Conservation (phyloP, 164 flowering plant genomes). For the Echeveria elegans region DNA sequence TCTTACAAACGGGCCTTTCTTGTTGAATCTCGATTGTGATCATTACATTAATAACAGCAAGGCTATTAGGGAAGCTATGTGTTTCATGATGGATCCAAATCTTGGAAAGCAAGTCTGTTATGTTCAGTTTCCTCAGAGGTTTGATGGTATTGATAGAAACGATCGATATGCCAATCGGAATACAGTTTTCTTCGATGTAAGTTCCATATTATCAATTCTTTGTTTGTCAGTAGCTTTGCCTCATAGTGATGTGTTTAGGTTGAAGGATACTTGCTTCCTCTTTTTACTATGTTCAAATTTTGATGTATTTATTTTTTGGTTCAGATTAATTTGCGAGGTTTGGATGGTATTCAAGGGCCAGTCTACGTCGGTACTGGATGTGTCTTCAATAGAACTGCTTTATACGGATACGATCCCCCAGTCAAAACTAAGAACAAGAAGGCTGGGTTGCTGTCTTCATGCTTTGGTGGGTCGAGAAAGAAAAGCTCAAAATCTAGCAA, state of each 20-base stretch:
- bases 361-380: slow-evolving; percentile 98
- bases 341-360: slow-evolving; percentile 98
- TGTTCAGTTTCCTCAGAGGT: slow-evolving; percentile 97
- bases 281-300: not conserved
- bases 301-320: slow-evolving; percentile 5
- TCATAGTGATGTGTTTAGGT: not conserved
- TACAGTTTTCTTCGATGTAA: slow-evolving; percentile 93
- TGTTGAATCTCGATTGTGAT: slow-evolving; percentile 97
- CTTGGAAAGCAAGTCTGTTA: slow-evolving; percentile 88
- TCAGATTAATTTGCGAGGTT: slow-evolving; percentile 89
- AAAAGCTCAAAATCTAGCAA: slow-evolving; percentile 47
- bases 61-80: slow-evolving; percentile 93
- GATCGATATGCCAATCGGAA: slow-evolving; percentile 96
- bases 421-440: slow-evolving; percentile 53
- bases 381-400: slow-evolving; percentile 86
- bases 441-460: slow-evolving; percentile 46
- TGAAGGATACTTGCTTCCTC: not conserved
- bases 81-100: slow-evolving; percentile 95
- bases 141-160: slow-evolving; percentile 89
- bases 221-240: not conserved
- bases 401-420: slow-evolving; percentile 95
- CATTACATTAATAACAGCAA: slow-evolving; percentile 98
- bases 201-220: slow-evolving; percentile 12
- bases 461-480: slow-evolving; percentile 62
- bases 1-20: slow-evolving; percentile 89